Conservation (phyloP, 208 protist genomes). For the Trypanosoma platydactyli region DNA sequence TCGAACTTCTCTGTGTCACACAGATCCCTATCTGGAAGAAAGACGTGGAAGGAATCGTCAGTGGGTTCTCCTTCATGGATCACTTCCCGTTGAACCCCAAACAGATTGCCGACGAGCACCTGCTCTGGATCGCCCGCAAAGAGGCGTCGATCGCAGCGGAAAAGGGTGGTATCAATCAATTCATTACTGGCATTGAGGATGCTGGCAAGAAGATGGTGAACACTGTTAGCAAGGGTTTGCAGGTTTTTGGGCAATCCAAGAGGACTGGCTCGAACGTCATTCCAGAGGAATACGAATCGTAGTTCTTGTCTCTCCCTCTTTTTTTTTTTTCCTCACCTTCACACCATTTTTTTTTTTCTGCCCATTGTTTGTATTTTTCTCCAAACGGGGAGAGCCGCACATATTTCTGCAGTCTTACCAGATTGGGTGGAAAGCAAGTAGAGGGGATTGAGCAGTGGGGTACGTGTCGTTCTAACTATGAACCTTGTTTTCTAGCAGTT, state of each 20-base stretch:
- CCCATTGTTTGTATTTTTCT: no score
- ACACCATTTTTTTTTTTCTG: background rate
- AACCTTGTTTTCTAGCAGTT: no score
- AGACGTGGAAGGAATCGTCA: conserved; percentile 45
- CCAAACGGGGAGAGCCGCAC: no score
- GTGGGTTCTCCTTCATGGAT: conserved; percentile 50
- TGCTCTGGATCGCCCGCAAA: conserved; percentile 46
- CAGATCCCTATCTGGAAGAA: conserved; percentile 66
- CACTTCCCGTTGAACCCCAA: conserved; percentile 69
- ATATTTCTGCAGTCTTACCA: background rate
- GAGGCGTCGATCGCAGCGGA: conserved; percentile 50
- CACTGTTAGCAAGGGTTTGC: conserved; percentile 41
- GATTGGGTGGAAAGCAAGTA: no score
- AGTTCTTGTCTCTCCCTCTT: background rate
- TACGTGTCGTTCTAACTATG: no score
- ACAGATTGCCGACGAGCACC: conserved; percentile 52
- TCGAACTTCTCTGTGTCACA: conserved; percentile 45
- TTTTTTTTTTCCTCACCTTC: conserved; percentile 3
- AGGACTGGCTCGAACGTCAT: conserved; percentile 40
- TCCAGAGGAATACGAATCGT: conserved; percentile 15
- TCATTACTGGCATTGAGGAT: conserved; percentile 57
- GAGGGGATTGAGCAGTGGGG: no score
- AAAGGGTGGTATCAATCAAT: conserved; percentile 49
- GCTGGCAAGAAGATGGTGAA: conserved; percentile 67
- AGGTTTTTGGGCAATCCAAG: conserved; percentile 61